Evolutionary conservation across 139 green algal species (phyloP), one percentile per base, ranked within the genome.

Genomic region (Edaphochlamys debaryana): DNA sequence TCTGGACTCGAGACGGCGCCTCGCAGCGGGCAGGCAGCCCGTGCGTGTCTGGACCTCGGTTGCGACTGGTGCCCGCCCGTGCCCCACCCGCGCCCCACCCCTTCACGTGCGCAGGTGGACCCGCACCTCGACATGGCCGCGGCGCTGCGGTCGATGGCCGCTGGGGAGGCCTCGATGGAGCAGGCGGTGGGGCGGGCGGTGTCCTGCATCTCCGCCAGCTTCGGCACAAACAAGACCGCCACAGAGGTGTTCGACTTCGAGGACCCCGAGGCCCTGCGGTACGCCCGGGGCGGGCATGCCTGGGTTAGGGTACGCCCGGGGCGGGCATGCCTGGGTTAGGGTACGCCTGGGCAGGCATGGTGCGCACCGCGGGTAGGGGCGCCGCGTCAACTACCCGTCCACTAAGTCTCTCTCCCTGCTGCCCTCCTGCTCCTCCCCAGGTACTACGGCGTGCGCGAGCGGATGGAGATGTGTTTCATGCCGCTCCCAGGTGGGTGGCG

Each of bases 211-310:
- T 94, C 94, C 90, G 90, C 92, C 56, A 94, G 90, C 3, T 93
- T 94, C 77, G 92, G 92, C 79, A 95, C 92, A 63, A 92, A 91
- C 84, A 92, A 94, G 85, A 95, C 94, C 56, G 86, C 87, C 4
- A 91, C 89, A 6, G 93, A 89, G 87, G 94, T 95, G 69, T 95
- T 93, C 73, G 90, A 93, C 50, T 95, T 93, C 62, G 85, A 92
- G 25, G 90, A 95, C 84, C 92, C 92, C 13, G 86, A 89, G 36
- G 88, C 93, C 54, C 82, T 94, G 22, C 41, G 79, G 75, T 86
- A 63, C 67, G 86, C 63, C n/a, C n/a, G n/a, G 25, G 22, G 36
- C 23, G 42, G 50, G 30, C n/a, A n/a, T n/a, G n/a, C n/a, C n/a
- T n/a, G n/a, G n/a, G n/a, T n/a, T n/a, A n/a, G n/a, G n/a, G n/a